Percentiles rank a stretch among this genome's conserved stretches.
Evolutionary conservation across 208 protist species (phyloP).

Genomic region (Crithidia fasciculata): DNA sequence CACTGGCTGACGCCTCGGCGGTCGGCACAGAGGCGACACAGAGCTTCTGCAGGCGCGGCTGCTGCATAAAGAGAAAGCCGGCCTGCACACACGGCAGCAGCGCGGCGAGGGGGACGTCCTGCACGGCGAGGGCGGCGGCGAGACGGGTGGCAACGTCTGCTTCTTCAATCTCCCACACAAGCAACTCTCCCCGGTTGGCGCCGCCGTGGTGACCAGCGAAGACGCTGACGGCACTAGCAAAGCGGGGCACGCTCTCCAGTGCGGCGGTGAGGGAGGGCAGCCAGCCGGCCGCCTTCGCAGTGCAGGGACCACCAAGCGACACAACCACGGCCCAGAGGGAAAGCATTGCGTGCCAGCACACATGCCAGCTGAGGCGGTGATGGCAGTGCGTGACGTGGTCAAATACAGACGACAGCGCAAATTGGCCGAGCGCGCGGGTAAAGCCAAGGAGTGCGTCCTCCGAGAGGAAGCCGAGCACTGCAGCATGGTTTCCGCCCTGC

Average conservation of each 20-base stretch:
- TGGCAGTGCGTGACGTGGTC: slow-evolving; percentile 39
- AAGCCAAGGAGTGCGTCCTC: slow-evolving; percentile 43
- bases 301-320: slow-evolving; percentile 15
- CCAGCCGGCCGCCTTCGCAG: slow-evolving; percentile 37
- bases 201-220: slow-evolving; percentile 32
- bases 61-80: slow-evolving; percentile 46
- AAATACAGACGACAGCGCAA: slow-evolving; percentile 39
- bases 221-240: slow-evolving; percentile 50
- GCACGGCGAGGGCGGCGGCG: slow-evolving; percentile 37
- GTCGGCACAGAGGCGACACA: slow-evolving; percentile 25
- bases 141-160: slow-evolving; percentile 55
- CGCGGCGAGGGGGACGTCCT: slow-evolving; percentile 31
- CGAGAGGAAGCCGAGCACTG: slow-evolving; percentile 31
- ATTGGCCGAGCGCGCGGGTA: slow-evolving; percentile 55
- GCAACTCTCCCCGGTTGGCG: slow-evolving; percentile 22
- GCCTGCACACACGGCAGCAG: slow-evolving; percentile 56
- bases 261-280: slow-evolving; percentile 29
- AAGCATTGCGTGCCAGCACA: slow-evolving; percentile 63
- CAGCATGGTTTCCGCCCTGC: slow-evolving; percentile 11
- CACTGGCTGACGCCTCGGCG: slow-evolving; percentile 1
- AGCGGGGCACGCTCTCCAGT: slow-evolving; percentile 50
- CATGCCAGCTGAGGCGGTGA: slow-evolving; percentile 54
- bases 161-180: slow-evolving; percentile 70
- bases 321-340: slow-evolving; percentile 34
- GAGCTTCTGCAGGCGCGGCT: slow-evolving; percentile 23